A percentile compares a stretch with the other conserved stretches of the same genome.
Conservation (phyloP, 495 filamentous ascomycete genomes). For the Aspergillus incahuasiensis region DNA sequence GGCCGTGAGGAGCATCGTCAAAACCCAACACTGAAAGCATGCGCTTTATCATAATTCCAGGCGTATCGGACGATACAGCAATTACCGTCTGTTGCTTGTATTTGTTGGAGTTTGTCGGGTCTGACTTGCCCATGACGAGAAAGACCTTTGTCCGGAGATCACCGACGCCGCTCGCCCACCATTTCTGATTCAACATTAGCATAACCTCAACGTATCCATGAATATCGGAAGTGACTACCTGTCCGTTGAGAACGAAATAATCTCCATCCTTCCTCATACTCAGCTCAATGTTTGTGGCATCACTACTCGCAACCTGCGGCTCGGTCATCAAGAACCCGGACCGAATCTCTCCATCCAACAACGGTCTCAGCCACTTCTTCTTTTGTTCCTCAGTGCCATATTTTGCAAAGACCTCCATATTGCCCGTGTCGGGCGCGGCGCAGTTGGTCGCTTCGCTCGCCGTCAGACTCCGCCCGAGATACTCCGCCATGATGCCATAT, state of each 20-base stretch:
- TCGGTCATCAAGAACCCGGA: neutral
- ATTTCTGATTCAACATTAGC: neutral
- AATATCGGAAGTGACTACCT: neutral
- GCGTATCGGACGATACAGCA: neutral
- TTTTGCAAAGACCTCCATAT: neutral
- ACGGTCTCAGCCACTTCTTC: neutral
- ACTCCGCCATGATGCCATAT: neutral
- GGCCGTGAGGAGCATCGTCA: neutral
- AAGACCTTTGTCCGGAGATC: neutral
- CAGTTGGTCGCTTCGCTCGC: neutral
- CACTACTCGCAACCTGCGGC: neutral
- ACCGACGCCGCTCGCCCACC: constrained; percentile 4
- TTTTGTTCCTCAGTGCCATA: neutral
- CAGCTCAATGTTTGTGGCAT: neutral
- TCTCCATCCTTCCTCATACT: neutral
- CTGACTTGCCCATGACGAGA: neutral
- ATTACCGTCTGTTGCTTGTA: neutral
- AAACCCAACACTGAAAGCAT: neutral
- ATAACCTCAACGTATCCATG: neutral
- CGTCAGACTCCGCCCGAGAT: neutral
- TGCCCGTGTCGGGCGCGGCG: neutral
- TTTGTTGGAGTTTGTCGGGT: neutral
- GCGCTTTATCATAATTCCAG: neutral
- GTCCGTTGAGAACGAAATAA: neutral
- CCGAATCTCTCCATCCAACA: neutral